These are phyloP conservation scores for Syzygium aqueum DNA, from an alignment of 345 rosid genomes.

Conservation along the genomic window DNA sequence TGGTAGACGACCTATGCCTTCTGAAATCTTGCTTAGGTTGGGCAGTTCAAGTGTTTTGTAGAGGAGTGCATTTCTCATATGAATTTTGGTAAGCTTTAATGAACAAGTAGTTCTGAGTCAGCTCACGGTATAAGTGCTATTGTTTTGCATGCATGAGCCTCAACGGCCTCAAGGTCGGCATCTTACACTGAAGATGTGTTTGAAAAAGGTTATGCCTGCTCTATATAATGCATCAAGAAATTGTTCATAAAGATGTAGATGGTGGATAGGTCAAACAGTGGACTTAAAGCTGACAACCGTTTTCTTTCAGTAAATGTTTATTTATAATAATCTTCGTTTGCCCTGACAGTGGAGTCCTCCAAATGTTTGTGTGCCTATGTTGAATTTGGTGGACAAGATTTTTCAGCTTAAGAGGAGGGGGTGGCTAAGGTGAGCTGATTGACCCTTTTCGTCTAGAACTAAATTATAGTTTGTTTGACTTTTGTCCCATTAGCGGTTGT, in stretches of 20 bases:
- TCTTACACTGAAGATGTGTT: background rate
- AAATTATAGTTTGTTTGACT: background rate
- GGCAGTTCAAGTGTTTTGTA: background rate
- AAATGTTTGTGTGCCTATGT: slow-evolving; percentile 86
- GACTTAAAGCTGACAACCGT: background rate
- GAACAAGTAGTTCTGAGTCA: background rate
- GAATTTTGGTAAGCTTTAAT: background rate
- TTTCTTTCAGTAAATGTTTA: background rate
- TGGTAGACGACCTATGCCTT: background rate
- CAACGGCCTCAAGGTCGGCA: background rate
- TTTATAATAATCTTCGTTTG: background rate
- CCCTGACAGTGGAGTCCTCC: slow-evolving; percentile 83
- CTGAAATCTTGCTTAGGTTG: background rate
- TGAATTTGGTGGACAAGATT: slow-evolving; percentile 94
- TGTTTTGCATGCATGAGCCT: background rate
- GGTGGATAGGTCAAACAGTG: background rate
- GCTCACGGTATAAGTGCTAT: background rate
- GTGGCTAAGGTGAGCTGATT: slow-evolving; percentile 73
- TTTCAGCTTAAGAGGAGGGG: slow-evolving; percentile 98
- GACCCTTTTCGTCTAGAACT: background rate
- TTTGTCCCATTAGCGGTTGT: background rate
- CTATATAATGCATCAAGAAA: background rate
- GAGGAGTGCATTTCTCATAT: background rate
- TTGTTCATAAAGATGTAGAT: background rate
- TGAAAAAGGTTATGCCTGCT: background rate